Evolutionary conservation across 2,329 filamentous ascomycete species (phyloP), one percentile per base, ranked within the genome.

Genomic region (Hypoxylon sp.): DNA sequence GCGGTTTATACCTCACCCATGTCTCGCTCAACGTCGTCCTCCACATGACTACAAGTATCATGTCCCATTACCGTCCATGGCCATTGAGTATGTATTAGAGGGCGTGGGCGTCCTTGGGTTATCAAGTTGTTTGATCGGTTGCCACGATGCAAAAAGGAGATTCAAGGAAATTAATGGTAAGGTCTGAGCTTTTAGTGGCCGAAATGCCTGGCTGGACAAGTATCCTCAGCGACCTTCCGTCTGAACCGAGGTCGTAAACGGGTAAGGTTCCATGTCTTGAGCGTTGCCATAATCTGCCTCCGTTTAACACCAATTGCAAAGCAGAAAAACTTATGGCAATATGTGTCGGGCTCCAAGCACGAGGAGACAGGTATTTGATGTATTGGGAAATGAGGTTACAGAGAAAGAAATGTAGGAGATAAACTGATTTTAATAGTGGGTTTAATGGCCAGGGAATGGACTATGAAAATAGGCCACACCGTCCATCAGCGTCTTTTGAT

Each of bases 401-500:
- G 32, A 15, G 21, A 21, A 42, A 62, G 32, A 5, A 8, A 39
- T 31, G 48, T 57, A 58, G 37, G 47, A 69, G 62, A 65, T 60
- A 51, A 46, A 21, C 17, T 46, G 46, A 46, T 27, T 56, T 54
- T 52, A 37, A 50, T 57, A 54, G 19, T 63, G 54, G 29, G 29
- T 64, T 65, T 44, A 67, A 72, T 73, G 74, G 73, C 72, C 73
- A 75, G 74, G 74, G 59, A 70, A 75, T 74, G 70, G 65, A 69
- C 71, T 73, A 69, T 67, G 13, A 55, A 31, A 57, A 51, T 48
- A 70, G 68, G 70, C 52, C 74, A 76, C 73, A 73, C 75, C 74
- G 75, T 76, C 75, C 75, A 75, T 75, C 61, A 57, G 66, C 75
- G 75, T 77, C 54, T 69, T 44, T 75, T 69, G 57, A 46, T 46